Percentiles rank a stretch among this genome's conserved stretches.
Conservation (phyloP, 495 filamentous ascomycete genomes). For the Aspergillus incahuasiensis region DNA sequence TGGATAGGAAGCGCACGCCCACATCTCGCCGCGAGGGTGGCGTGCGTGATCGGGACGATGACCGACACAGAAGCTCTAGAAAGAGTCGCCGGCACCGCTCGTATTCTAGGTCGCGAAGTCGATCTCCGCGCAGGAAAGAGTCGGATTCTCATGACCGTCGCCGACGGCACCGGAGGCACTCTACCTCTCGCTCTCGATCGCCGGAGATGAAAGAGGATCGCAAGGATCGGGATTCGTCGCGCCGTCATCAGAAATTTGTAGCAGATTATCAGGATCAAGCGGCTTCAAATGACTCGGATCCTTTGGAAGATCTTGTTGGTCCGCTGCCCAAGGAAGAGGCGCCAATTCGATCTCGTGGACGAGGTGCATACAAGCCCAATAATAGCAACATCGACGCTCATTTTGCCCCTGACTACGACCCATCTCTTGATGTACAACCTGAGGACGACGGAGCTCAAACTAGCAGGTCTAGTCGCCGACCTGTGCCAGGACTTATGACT, state of each 20-base stretch:
- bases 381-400: conserved; percentile 72
- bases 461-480: conserved; percentile 29
- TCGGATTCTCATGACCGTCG: conserved; percentile 20
- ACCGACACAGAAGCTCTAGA: conserved; percentile 18
- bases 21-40: conserved; percentile 25
- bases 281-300: conserved; percentile 59
- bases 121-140: conserved; percentile 27
- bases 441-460: conserved; percentile 39
- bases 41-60: conserved; percentile 19
- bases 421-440: conserved; percentile 60
- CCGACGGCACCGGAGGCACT: conserved; percentile 26
- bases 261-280: conserved; percentile 1
- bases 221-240: conserved; percentile 5
- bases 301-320: conserved; percentile 74
- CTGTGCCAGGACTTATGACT: conserved; percentile 40
- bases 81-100: conserved; percentile 24
- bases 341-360: conserved; percentile 61
- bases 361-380: conserved; percentile 55
- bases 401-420: conserved; percentile 76
- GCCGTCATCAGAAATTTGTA: neutral
- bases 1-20: conserved; percentile 27
- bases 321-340: conserved; percentile 56
- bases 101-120: conserved; percentile 33
- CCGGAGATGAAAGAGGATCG: conserved; percentile 12
- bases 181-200: conserved; percentile 29